Evolutionary conservation across 345 rosid genomes (phyloP).

Genomic region (Carallia brachiata): DNA sequence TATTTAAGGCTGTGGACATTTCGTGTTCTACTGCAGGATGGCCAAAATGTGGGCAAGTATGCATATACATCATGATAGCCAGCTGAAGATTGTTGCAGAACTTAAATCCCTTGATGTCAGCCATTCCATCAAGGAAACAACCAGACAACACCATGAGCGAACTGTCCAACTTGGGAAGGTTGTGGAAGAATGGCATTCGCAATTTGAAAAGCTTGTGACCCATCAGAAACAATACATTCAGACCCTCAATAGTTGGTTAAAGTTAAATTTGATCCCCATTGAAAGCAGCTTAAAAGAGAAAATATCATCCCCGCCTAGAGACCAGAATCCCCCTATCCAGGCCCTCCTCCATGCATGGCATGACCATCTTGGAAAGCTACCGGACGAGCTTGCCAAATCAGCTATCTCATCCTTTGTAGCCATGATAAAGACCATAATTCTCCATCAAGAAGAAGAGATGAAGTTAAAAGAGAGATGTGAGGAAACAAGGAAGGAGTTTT

Average conservation of each 20-base stretch:
- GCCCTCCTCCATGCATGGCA: constrained; percentile 70
- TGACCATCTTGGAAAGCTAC: constrained; percentile 68
- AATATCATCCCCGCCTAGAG: constrained; percentile 68
- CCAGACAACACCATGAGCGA: constrained; percentile 67
- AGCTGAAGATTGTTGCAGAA: constrained; percentile 57
- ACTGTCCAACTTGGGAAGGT: constrained; percentile 62
- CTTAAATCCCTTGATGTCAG: constrained; percentile 61
- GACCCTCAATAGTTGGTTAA: constrained; percentile 35
- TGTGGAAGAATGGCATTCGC: constrained; percentile 66
- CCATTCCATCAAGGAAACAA: constrained; percentile 65
- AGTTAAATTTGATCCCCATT: constrained; percentile 33
- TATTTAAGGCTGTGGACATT: background rate
- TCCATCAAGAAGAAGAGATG: constrained; percentile 85
- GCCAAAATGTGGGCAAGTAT: constrained; percentile 84
- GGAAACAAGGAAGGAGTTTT: constrained; percentile 67
- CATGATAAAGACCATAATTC: constrained; percentile 58
- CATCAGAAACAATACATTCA: constrained; percentile 79
- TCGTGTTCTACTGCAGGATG: constrained; percentile 50
- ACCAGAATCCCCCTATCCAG: constrained; percentile 72
- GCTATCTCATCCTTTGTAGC: constrained; percentile 76
- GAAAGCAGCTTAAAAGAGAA: constrained; percentile 38
- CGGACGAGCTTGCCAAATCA: constrained; percentile 81
- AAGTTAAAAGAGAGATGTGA: constrained; percentile 79
- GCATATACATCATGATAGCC: constrained; percentile 66
- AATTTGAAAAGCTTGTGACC: constrained; percentile 64